Evolutionary conservation across 805 yeast genomes (phyloP).

Genomic region (Pichia ethanolica): DNA sequence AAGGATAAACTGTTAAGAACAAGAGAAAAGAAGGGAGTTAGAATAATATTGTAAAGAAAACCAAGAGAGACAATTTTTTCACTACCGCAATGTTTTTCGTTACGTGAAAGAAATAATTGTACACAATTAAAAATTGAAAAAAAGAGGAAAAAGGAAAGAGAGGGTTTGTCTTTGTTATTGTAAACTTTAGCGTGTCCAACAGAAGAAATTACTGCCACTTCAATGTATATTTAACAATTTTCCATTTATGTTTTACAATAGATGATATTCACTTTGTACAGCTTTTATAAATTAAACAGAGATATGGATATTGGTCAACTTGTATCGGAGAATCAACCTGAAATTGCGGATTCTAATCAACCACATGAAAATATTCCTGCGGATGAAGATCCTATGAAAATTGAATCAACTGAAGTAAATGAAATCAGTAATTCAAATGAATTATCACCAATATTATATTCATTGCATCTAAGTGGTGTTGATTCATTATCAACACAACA

Average conservation of each 20-base stretch:
- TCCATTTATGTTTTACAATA: too few relatives aligned
- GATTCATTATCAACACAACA: constrained; percentile 56
- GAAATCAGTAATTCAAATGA: too few relatives aligned
- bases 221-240: too few relatives aligned
- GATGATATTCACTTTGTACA: too few relatives aligned
- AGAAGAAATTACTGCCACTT: neutral
- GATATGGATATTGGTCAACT: neutral
- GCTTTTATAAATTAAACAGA: too few relatives aligned
- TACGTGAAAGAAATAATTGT: too few relatives aligned
- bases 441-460: constrained; percentile 34
- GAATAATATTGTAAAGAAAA: too few relatives aligned
- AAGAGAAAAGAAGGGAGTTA: neutral
- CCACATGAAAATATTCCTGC: neutral
- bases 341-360: neutral
- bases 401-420: constrained; percentile 1
- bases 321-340: neutral
- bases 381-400: neutral
- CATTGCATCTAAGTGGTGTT: constrained; percentile 51
- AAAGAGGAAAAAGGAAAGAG: neutral
- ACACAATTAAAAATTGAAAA: neutral
- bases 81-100: too few relatives aligned
- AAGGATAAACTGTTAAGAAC: neutral
- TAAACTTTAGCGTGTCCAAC: too few relatives aligned
- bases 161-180: too few relatives aligned
- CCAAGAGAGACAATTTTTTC: too few relatives aligned